These are phyloP conservation scores for Asclepias syriaca DNA, from an alignment of 257 asterid genomes.

Conservation along the genomic window DNA sequence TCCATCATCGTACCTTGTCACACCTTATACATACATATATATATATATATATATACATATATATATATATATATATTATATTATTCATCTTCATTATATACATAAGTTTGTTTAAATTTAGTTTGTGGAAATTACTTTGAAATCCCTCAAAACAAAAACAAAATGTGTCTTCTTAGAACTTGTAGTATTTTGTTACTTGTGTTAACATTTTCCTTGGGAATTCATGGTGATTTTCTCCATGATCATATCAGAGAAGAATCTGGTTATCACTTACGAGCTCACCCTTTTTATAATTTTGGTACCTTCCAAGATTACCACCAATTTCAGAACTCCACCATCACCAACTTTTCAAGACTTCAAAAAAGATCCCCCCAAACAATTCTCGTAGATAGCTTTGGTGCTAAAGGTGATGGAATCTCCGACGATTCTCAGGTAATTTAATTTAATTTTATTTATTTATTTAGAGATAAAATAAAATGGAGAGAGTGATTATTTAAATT, in stretches of 20 bases:
- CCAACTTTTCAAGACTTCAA: not conserved
- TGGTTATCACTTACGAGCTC: conserved; percentile 15
- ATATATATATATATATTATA: not conserved
- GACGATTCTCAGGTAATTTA: conserved; percentile 29
- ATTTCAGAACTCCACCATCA: not conserved
- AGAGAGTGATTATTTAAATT: too few species aligned
- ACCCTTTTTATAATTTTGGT: conserved; percentile 19
- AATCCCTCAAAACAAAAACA: not conserved
- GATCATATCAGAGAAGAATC: conserved; percentile 4
- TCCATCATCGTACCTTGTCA: not conserved
- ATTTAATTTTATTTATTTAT: not conserved
- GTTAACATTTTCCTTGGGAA: conserved; percentile 3
- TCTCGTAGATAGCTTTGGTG: conserved; percentile 28
- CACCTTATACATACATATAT: conserved; percentile 8
- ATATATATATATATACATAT: not conserved
- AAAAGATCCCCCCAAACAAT: not conserved
- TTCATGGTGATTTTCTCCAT: not conserved
- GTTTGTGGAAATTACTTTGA: not conserved
- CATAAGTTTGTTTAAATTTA: not conserved
- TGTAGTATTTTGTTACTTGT: not conserved
- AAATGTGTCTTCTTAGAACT: conserved; percentile 11
- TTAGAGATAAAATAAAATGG: too few species aligned
- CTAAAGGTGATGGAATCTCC: conserved; percentile 36
- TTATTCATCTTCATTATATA: not conserved
- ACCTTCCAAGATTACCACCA: not conserved